These are phyloP conservation scores for Fusarium phyllophilum DNA, from an alignment of 2,329 filamentous ascomycete genomes.

Conservation along the genomic window DNA sequence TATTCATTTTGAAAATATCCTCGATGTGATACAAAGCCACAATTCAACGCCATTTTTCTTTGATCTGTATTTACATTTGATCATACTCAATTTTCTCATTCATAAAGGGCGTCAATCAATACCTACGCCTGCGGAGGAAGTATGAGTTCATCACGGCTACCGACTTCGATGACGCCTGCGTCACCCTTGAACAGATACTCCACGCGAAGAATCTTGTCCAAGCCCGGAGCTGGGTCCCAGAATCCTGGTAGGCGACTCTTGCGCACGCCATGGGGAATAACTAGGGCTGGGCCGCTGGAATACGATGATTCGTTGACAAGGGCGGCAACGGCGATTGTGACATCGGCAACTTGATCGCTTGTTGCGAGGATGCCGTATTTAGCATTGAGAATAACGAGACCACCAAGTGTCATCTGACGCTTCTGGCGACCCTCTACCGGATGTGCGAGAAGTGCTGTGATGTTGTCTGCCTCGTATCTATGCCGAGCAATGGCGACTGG, in stretches of 20 bases:
- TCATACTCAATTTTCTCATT: conserved; percentile 5
- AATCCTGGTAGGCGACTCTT: conserved; percentile 61
- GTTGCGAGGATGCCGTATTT: conserved; percentile 54
- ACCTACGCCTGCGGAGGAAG: conserved; percentile 34
- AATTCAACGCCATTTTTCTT: neutral
- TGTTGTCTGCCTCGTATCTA: conserved; percentile 57
- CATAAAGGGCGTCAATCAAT: neutral
- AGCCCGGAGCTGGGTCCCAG: conserved; percentile 60
- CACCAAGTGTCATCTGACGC: conserved; percentile 48
- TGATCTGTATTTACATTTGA: neutral
- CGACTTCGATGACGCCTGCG: conserved; percentile 35
- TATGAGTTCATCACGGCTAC: conserved; percentile 36
- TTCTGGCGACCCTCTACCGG: conserved; percentile 53
- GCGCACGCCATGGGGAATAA: conserved; percentile 53
- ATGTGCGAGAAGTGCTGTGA: conserved; percentile 55
- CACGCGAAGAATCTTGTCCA: conserved; percentile 58
- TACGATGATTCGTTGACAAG: conserved; percentile 50
- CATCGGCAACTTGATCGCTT: conserved; percentile 60
- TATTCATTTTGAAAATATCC: neutral
- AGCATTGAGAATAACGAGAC: conserved; percentile 60
- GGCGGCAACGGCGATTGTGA: conserved; percentile 60
- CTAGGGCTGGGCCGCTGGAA: conserved; percentile 43
- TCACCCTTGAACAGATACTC: conserved; percentile 56
- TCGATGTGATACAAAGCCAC: neutral
- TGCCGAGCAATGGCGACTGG: conserved; percentile 47